Percentiles rank a stretch among this genome's conserved stretches.
phyloP scores from a whole-genome alignment of 2,329 filamentous ascomycete species.

The Calonectria naviculata region DNA sequence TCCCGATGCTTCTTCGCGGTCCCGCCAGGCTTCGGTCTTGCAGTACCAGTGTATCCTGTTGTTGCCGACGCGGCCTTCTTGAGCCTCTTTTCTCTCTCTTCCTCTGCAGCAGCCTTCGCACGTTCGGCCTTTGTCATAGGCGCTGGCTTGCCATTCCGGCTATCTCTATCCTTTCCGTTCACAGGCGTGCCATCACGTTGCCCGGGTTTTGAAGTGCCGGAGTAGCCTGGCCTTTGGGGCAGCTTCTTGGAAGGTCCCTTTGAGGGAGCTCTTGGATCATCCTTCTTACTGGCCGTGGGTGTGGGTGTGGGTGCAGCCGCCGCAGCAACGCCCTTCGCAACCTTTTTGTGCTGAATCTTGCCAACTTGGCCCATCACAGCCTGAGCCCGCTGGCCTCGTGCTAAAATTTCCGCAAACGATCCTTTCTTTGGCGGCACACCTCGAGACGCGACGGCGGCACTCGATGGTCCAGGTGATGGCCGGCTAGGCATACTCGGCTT shows the following conservation, averaged over 20 bases:
- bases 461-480: constrained; percentile 42
- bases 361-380: constrained; percentile 70
- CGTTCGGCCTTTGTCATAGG: constrained; percentile 27
- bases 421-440: constrained; percentile 72
- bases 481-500: constrained; percentile 38
- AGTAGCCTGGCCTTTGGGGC: constrained; percentile 39
- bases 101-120: constrained; percentile 37
- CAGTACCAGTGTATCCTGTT: constrained; percentile 74
- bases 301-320: constrained; percentile 18
- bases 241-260: constrained; percentile 36
- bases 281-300: constrained; percentile 47
- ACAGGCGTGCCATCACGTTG: constrained; percentile 37
- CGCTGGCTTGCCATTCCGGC: constrained; percentile 32
- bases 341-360: constrained; percentile 80
- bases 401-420: constrained; percentile 80
- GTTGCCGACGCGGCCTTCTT: constrained; percentile 72
- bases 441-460: constrained; percentile 53
- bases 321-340: constrained; percentile 64
- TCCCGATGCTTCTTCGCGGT: constrained; percentile 45
- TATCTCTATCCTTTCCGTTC: constrained; percentile 36
- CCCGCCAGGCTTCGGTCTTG: constrained; percentile 63
- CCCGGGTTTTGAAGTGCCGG: constrained; percentile 45
- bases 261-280: constrained; percentile 49
- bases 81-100: constrained; percentile 64
- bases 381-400: constrained; percentile 75